Evolutionary conservation across 192 early-diverging fungal genomes (phyloP), one percentile per base, ranked within the genome.

Genomic region (Anaeromyces robustus): DNA sequence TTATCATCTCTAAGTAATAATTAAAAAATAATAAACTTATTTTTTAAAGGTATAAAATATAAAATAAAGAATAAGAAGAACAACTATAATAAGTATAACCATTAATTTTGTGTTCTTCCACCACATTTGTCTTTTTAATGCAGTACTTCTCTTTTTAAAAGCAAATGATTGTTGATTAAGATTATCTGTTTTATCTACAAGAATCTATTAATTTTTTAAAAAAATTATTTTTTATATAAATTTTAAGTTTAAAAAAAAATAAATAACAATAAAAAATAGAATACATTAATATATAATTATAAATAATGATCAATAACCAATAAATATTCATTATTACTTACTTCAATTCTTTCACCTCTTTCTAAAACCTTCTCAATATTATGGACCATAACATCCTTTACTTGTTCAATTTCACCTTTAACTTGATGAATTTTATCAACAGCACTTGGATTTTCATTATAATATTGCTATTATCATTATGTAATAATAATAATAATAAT

Each of bases 31-130:
- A n/a, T n/a, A n/a, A n/a, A n/a, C 32, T 41, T 52, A 52, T 4
- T 22, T 52, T 1, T 19, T 52, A 1, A 52, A 52, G 2, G 43
- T 22, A 52, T 22, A 52, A 6, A 22, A 52, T 1, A 31, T 31
- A 37, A 29, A 52, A 19, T 30, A 41, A 29, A 78, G 29, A 85
- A 88, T 87, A 86, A 88, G 87, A 29, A 91, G 81, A 18, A 86
- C 82, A 17, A 88, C 93, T 28, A 88, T 85, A 29, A 84, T 90
- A 77, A 95, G 84, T 32, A 92, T 87, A 37, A 88, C 89, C 89
- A 95, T 91, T 41, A 96, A 85, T 85, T 93, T 93, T 77, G 93
- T 92, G 87, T 96, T 96, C 84, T 96, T 96, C 94, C 94, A 97
- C 95, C 95, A 97, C 93, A 95, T 94, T 81, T 80, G 41, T 85